phyloP scores from a whole-genome alignment of 2,329 filamentous ascomycete species.

The Ascochyta clinopodiicola region DNA sequence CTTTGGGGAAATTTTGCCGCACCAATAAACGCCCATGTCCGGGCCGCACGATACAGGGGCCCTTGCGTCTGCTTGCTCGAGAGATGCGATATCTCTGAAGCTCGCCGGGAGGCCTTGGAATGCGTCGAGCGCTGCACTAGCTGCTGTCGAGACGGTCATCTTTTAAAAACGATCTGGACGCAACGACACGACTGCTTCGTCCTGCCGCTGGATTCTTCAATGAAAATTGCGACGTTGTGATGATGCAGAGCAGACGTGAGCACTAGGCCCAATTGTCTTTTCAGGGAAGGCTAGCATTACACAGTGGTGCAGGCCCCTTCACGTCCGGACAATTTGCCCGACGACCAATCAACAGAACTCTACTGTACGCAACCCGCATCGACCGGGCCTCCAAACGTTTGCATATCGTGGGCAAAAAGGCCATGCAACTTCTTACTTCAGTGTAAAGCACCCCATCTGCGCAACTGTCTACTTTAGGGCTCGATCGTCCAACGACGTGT shows the following conservation, averaged over 20 bases:
- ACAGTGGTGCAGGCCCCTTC: not conserved
- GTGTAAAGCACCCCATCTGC: not conserved
- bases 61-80: constrained; percentile 1
- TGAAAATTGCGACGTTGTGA: not conserved
- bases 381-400: too few relatives aligned
- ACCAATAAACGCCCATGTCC: not conserved
- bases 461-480: not conserved
- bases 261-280: not conserved
- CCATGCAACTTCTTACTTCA: not conserved
- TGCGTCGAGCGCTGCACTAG: too few relatives aligned
- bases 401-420: not conserved
- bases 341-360: not conserved
- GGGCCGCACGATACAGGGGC: not conserved
- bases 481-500: not conserved
- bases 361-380: not conserved
- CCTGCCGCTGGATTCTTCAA: too few relatives aligned
- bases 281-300: not conserved
- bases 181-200: too few relatives aligned
- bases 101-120: too few relatives aligned
- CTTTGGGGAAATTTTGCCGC: not conserved
- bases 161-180: too few relatives aligned
- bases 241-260: not conserved
- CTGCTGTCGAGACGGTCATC: too few relatives aligned
- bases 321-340: not conserved
- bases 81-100: not conserved